phyloP scores from a whole-genome alignment of 257 asterid genomes.

The Solanum chiquidenum region DNA sequence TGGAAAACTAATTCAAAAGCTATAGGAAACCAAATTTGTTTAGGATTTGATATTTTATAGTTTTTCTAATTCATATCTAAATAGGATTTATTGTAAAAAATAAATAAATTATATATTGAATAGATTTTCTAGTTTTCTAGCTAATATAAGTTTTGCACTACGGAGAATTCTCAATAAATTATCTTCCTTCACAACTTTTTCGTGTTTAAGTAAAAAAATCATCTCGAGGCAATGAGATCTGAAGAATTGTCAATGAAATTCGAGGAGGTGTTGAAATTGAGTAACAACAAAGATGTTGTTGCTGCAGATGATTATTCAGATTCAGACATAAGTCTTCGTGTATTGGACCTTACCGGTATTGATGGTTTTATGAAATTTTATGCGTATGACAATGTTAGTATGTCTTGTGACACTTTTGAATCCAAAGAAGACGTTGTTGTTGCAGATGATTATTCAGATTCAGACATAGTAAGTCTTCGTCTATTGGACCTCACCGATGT shows the following conservation, averaged over 20 bases:
- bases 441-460: not conserved
- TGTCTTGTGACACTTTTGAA: not conserved
- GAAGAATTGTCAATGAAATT: not conserved
- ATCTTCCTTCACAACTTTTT: too few species aligned
- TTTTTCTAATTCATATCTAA: not conserved
- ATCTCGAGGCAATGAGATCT: too few species aligned
- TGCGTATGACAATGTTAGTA: not conserved
- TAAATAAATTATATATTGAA: too few species aligned
- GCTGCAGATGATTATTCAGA: not conserved
- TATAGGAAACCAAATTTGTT: not conserved
- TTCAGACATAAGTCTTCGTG: not conserved
- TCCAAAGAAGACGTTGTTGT: not conserved
- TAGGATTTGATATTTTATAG: not conserved
- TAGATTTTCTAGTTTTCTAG: not conserved
- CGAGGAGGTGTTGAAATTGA: not conserved
- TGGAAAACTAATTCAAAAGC: not conserved
- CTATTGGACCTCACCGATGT: constrained; percentile 40
- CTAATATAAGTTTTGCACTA: not conserved
- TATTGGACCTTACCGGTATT: too few species aligned
- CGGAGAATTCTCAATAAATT: too few species aligned
- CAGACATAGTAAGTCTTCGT: constrained; percentile 43
- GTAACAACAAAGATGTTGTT: not conserved
- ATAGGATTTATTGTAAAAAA: not conserved
- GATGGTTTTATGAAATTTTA: not conserved
- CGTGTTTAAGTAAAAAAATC: too few species aligned